These are phyloP conservation scores for Rhodotorula sp. DNA, from an alignment of 1,284 basidiomycete genomes.

Conservation along the genomic window DNA sequence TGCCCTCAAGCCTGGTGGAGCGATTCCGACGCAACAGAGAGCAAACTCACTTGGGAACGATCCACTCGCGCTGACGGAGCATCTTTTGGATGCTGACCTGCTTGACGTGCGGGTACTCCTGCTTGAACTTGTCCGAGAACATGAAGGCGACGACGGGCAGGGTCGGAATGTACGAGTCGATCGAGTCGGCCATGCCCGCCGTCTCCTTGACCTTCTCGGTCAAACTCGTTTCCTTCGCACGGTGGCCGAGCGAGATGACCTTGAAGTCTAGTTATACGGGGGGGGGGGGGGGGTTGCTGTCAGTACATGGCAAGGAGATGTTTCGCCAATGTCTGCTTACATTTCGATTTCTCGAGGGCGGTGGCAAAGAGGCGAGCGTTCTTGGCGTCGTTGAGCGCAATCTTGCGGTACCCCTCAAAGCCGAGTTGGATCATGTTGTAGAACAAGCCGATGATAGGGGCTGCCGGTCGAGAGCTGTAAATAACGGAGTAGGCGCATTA, in stretches of 20 bases:
- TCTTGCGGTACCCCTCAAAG: conserved; percentile 68
- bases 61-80: conserved; percentile 73
- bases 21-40: not conserved
- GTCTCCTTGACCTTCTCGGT: conserved; percentile 26
- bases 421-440: conserved; percentile 58
- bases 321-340: conserved; percentile 10
- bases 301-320: not conserved
- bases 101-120: conserved; percentile 54
- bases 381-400: conserved; percentile 68
- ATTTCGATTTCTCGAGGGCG: conserved; percentile 75
- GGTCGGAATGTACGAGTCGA: conserved; percentile 62
- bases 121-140: conserved; percentile 72
- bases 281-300: no score
- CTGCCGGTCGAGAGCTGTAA: conserved; percentile 65
- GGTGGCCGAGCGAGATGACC: conserved; percentile 39
- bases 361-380: conserved; percentile 67
- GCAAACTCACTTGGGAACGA: conserved; percentile 63
- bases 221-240: conserved; percentile 9
- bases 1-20: not conserved
- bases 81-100: conserved; percentile 87
- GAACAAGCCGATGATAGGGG: conserved; percentile 87
- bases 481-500: no score
- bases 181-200: conserved; percentile 27
- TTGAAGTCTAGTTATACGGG: no score
- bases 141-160: conserved; percentile 87